Base-by-base conservation (phyloP, 352 stramenopile species). In the Phytophthora meadii region DNA sequence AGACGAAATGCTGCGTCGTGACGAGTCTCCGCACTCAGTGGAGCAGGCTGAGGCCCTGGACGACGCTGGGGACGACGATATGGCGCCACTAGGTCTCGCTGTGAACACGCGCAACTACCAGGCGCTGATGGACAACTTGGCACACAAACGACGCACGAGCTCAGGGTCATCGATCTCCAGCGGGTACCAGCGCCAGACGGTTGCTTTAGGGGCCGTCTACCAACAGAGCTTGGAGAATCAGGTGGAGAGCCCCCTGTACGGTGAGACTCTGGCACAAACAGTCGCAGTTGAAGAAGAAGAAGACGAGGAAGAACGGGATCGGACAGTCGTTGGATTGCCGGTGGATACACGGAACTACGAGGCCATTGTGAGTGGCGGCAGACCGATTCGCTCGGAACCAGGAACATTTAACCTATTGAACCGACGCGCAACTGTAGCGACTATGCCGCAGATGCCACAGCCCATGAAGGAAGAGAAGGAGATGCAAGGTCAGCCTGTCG, bases 101-200 rank as follows among this genome's bases (percentile, higher is more conserved):
- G 69, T 90, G 41, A 79, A 82, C 65, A 89, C 82, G 40, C 70
- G 72, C 66, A 87, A 89, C 65, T 90, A 90, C 61, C 63, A 84
- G 49, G 74, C 78, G 61, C 52, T 90, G 37, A 64, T 90, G 28
- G 59, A 74, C 36, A 82, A 79, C 41, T 36, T 81, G 47, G 72
- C 71, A 37, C 51, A 41, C 12, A 36, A 50, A 47, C 53, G 34
- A 51, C 59, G 64, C 24, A 37, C 62, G 2, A 45, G 34, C 19
- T 68, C 58, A 24, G 63, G 55, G 3, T 63, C 69, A 0, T 60
- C 44, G 10, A 60, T 56, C 14, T 63, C 71, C 9, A 59, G 50
- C 5, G 34, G 55, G 10, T 70, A 66, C 40, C 52, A 46, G 8
- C 56, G 50, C 2, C 62, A 68, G 41, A 58, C 50, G 25, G 24